Evolutionary conservation across 1,284 basidiomycete genomes (phyloP).

Genomic region (Apiotrichum montevideense): DNA sequence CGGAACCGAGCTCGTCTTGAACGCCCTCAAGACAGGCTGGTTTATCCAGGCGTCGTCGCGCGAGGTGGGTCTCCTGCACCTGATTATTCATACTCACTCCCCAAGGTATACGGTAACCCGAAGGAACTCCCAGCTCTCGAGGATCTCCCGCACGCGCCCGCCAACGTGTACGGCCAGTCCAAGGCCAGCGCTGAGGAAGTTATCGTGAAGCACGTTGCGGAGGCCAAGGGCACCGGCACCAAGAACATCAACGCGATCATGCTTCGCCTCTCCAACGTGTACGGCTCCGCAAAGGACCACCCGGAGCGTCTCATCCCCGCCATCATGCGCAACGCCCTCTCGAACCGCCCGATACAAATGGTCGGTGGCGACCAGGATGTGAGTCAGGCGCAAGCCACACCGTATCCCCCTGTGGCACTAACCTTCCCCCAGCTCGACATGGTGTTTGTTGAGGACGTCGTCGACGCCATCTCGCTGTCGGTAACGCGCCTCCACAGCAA

Average conservation of each 20-base stretch:
- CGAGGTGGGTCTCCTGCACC: slow-evolving; percentile 9
- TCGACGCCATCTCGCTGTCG: slow-evolving; percentile 24
- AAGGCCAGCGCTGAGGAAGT: slow-evolving; percentile 25
- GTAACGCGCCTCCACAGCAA: slow-evolving; percentile 13
- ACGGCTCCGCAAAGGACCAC: slow-evolving; percentile 29
- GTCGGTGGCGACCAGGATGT: slow-evolving; percentile 34
- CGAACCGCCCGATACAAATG: slow-evolving; percentile 32
- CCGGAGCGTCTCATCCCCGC: slow-evolving; percentile 28
- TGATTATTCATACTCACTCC: neutral
- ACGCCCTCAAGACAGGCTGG: slow-evolving; percentile 18
- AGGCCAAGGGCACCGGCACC: neutral
- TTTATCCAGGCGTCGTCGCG: slow-evolving; percentile 27
- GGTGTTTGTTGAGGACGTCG: slow-evolving; percentile 30
- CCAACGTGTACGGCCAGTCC: slow-evolving; percentile 29
- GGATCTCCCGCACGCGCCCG: slow-evolving; percentile 18
- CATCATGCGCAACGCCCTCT: slow-evolving; percentile 26
- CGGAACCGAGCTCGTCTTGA: slow-evolving; percentile 22
- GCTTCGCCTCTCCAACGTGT: slow-evolving; percentile 31
- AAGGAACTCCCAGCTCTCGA: slow-evolving; percentile 19
- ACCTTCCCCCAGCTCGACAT: slow-evolving; percentile 19
- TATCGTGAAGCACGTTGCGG: slow-evolving; percentile 10
- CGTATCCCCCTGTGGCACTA: too few relatives aligned
- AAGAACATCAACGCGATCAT: slow-evolving; percentile 19
- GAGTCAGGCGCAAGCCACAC: neutral
- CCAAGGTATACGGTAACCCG: slow-evolving; percentile 21